Conservation (phyloP, 352 stramenopile genomes). For the Phytophthora podocarpi region DNA sequence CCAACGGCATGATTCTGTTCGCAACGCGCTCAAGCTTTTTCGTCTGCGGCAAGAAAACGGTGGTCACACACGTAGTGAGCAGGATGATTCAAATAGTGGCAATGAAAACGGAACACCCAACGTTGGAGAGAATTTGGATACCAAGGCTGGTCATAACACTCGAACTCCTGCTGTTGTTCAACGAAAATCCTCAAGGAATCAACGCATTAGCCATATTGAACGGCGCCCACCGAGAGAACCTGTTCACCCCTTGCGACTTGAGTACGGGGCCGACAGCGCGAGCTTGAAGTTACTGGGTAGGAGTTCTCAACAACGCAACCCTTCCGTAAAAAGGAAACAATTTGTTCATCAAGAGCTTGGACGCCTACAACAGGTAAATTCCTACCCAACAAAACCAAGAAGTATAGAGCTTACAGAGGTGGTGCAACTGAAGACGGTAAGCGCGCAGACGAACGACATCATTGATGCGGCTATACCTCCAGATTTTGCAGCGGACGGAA, state of each 20-base stretch:
- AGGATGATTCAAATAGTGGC: neutral
- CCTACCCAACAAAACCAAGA: neutral
- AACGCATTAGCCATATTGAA: neutral
- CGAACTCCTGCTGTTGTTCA: neutral
- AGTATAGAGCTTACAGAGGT: neutral
- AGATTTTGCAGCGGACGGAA: neutral
- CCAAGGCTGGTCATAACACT: neutral
- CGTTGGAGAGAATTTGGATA: neutral
- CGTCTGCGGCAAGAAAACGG: conserved; percentile 46
- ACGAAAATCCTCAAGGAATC: conserved; percentile 1
- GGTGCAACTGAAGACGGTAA: conserved; percentile 13
- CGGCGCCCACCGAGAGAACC: conserved; percentile 4
- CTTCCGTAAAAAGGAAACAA: conserved; percentile 23
- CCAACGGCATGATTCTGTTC: conserved; percentile 38
- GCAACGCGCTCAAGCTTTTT: conserved; percentile 62
- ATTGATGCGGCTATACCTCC: neutral
- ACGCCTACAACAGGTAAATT: neutral
- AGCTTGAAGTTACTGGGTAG: conserved; percentile 33
- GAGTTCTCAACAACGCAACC: conserved; percentile 13
- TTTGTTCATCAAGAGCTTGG: conserved; percentile 18
- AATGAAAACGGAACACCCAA: neutral
- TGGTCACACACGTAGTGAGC: neutral
- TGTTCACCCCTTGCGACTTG: conserved; percentile 23
- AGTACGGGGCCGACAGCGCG: conserved; percentile 17
- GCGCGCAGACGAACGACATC: conserved; percentile 22